phyloP scores from a whole-genome alignment of 345 rosid species.

The Euphorbia peplus region DNA sequence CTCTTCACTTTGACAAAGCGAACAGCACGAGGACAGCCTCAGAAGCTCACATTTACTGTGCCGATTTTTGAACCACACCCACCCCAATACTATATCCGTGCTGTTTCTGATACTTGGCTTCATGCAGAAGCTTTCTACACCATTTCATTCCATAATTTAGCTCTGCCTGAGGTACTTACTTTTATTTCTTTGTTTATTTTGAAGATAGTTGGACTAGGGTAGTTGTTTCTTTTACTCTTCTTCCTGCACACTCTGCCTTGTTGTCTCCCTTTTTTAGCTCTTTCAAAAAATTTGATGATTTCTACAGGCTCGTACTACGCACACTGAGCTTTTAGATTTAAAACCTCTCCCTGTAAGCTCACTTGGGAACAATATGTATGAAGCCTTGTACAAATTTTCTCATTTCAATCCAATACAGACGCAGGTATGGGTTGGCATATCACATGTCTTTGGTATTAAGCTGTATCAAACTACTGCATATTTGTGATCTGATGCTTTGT shows the following conservation, averaged over 20 bases:
- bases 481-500: conserved; percentile 17
- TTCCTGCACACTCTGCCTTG: neutral
- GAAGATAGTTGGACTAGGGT: neutral
- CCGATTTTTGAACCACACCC: conserved; percentile 99
- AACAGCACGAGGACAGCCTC: conserved; percentile 83
- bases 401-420: conserved; percentile 99
- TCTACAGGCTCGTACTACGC: conserved; percentile 70
- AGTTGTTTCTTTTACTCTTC: neutral
- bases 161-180: conserved; percentile 71
- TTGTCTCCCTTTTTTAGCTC: neutral
- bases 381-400: conserved; percentile 80
- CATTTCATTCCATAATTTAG: conserved; percentile 82
- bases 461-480: conserved; percentile 2
- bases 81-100: conserved; percentile 91
- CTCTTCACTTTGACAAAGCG: conserved; percentile 83
- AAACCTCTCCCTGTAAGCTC: conserved; percentile 94
- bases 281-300: conserved; percentile 13
- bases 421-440: conserved; percentile 52
- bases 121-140: conserved; percentile 89
- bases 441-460: conserved; percentile 12
- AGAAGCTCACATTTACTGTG: conserved; percentile 86
- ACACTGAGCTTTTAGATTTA: conserved; percentile 91
- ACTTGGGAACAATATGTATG: conserved; percentile 60
- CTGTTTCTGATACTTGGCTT: conserved; percentile 98
- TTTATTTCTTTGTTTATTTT: conserved; percentile 1